phyloP scores from a whole-genome alignment of 2,329 filamentous ascomycete genomes.

The Ascochyta pisi region DNA sequence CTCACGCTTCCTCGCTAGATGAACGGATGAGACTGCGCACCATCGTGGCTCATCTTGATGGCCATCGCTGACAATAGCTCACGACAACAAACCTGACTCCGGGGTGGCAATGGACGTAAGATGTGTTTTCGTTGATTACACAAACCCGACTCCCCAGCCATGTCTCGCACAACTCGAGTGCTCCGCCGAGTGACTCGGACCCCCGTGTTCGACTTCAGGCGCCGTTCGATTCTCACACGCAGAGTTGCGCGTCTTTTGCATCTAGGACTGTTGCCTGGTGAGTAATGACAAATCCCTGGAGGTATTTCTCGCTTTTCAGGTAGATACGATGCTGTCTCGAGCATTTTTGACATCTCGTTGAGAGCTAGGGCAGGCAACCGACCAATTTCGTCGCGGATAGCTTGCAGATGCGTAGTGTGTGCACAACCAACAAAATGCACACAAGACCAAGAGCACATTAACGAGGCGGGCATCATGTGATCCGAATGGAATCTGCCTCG shows the following conservation, averaged over 20 bases:
- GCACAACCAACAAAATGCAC: not conserved
- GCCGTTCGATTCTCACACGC: not conserved
- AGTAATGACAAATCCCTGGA: not conserved
- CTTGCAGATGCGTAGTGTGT: not conserved
- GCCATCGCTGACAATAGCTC: not conserved
- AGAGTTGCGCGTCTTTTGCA: not conserved
- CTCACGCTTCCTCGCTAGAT: not conserved
- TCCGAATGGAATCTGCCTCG: conserved; percentile 16
- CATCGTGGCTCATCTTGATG: not conserved
- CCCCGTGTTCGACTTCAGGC: not conserved
- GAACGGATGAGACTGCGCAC: not conserved
- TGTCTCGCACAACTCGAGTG: not conserved
- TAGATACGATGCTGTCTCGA: not conserved
- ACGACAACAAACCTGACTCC: not conserved
- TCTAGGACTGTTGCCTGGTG: not conserved
- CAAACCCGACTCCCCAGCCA: not conserved
- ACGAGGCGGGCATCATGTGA: conserved; percentile 4
- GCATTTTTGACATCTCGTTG: not conserved
- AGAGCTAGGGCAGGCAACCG: too few species aligned
- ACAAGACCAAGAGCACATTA: not conserved
- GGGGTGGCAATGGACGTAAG: not conserved
- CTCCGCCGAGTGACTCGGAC: not conserved
- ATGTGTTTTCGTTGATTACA: not conserved
- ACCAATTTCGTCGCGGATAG: too few species aligned
- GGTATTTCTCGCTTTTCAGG: not conserved